Base-by-base conservation (phyloP, 129 eudicot species). In the Silybum marianum region DNA sequence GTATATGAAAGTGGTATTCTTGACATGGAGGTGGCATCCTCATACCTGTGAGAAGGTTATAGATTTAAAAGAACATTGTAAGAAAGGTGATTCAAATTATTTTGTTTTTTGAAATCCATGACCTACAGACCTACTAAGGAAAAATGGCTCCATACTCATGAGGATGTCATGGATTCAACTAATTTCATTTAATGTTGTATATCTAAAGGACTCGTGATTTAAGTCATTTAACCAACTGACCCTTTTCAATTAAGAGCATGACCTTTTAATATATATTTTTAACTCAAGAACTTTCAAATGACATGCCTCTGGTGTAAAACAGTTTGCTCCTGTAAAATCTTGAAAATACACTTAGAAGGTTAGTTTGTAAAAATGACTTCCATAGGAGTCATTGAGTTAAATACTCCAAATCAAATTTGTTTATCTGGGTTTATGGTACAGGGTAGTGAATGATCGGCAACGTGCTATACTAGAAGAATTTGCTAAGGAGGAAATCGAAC, bases 381-480 rank as follows among this genome's bases (percentile, higher is more conserved):
- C 10, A 18, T 58, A 58, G 23, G 23, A 58, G 23, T 58, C 66
- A 58, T 58, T 58, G n/a, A 6, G 66, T 58, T n/a, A n/a, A n/a
- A n/a, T n/a, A n/a, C 66, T 10, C 22, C 10, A 18, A 58, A 18
- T 0, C 10, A 69, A 2, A 24, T 26, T 67, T 67, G 11, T 42
- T n/a, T 60, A 72, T 51, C 18, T 65, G 76, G 44, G 42, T 77
- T 72, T 80, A 22, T 85, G 14, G 69, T 42, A 74, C 90, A 95
- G 98, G 75, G 86, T 76, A 73, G 87, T 95, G 51, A 92, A 84
- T 83, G 99, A 93, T 71, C 91, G 91, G 9, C 99, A 95, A 78
- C 95, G 93, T 76, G 93, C 93, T 73, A 89, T 95, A 84, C 87
- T 95, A 21, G 99, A 95, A 78, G 99, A 95, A 70, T 95, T 95